phyloP scores from a whole-genome alignment of 768 basidiomycete species.

The Russula griseocarnosa region DNA sequence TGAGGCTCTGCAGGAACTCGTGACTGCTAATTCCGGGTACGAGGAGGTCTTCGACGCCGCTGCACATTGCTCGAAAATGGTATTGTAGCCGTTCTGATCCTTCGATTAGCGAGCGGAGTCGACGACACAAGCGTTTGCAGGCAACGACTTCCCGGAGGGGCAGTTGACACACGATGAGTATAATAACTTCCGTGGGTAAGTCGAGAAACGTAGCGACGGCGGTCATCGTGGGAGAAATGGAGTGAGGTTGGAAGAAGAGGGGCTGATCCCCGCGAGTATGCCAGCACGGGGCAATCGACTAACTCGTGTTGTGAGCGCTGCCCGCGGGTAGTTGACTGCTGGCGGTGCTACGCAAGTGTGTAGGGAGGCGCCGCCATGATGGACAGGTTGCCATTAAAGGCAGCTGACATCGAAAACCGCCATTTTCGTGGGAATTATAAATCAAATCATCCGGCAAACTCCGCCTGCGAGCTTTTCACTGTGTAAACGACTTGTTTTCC shows the following conservation, averaged over 20 bases:
- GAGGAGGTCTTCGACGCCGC: slow-evolving; percentile 21
- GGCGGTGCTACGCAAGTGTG: neutral
- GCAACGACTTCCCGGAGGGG: slow-evolving; percentile 15
- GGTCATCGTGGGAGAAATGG: slow-evolving; percentile 7
- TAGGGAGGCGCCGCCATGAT: neutral
- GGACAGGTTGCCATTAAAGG: slow-evolving; percentile 1
- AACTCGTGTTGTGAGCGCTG: neutral
- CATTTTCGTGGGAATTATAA: neutral
- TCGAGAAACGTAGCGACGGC: neutral
- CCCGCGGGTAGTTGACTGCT: neutral
- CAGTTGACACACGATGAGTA: slow-evolving; percentile 10
- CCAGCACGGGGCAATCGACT: neutral
- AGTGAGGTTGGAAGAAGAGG: neutral
- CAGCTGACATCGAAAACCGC: neutral
- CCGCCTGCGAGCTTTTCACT: neutral
- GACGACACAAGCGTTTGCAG: slow-evolving; percentile 18
- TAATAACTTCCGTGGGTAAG: slow-evolving; percentile 15
- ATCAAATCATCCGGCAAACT: neutral
- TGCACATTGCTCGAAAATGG: slow-evolving; percentile 17
- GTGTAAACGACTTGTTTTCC: neutral
- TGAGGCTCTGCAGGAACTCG: slow-evolving; percentile 16
- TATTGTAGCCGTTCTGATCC: slow-evolving; percentile 15
- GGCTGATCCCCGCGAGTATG: neutral
- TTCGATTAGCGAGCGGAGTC: slow-evolving; percentile 10
- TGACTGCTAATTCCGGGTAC: slow-evolving; percentile 13